These are phyloP conservation scores for Hansenula sp. DNA, from an alignment of 1,139 yeast genomes.

Conservation along the genomic window DNA sequence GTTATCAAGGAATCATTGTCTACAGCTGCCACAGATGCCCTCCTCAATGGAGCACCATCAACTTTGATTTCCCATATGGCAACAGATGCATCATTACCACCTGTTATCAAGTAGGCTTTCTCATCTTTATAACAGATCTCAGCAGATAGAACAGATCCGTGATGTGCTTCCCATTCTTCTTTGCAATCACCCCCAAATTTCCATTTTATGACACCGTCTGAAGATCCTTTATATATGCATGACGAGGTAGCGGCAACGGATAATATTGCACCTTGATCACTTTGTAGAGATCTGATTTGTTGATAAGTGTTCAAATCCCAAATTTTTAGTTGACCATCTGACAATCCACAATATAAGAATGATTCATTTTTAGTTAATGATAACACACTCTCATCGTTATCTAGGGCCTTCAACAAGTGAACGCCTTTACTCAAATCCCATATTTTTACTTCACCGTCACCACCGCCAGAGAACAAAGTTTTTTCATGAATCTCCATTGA, in stretches of 20 bases:
- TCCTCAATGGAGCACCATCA: slow-evolving; percentile 16
- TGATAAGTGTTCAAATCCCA: slow-evolving; percentile 86
- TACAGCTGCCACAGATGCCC: slow-evolving; percentile 14
- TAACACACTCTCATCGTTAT: slow-evolving; percentile 66
- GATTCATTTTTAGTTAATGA: slow-evolving; percentile 62
- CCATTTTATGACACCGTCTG: slow-evolving; percentile 51
- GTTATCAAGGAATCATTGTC: slow-evolving; percentile 62
- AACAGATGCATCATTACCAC: slow-evolving; percentile 58
- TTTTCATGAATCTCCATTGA: slow-evolving; percentile 47
- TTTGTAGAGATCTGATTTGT: slow-evolving; percentile 53
- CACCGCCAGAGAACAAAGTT: slow-evolving; percentile 69
- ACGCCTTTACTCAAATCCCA: slow-evolving; percentile 47
- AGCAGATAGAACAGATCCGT: slow-evolving; percentile 32
- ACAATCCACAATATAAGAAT: slow-evolving; percentile 74
- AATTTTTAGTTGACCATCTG: slow-evolving; percentile 67
- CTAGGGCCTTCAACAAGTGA: slow-evolving; percentile 28
- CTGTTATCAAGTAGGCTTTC: slow-evolving; percentile 41
- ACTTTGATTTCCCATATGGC: slow-evolving; percentile 53
- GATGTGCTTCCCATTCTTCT: slow-evolving; percentile 37
- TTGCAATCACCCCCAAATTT: slow-evolving; percentile 36
- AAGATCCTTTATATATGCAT: slow-evolving; percentile 32
- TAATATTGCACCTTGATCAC: slow-evolving; percentile 43
- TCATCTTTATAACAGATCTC: slow-evolving; percentile 26
- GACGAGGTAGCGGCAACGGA: slow-evolving; percentile 44
- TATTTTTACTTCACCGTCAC: slow-evolving; percentile 79